Evolutionary conservation across 495 filamentous ascomycete species (phyloP).

Genomic region (Hyaloscypha finlandica): DNA sequence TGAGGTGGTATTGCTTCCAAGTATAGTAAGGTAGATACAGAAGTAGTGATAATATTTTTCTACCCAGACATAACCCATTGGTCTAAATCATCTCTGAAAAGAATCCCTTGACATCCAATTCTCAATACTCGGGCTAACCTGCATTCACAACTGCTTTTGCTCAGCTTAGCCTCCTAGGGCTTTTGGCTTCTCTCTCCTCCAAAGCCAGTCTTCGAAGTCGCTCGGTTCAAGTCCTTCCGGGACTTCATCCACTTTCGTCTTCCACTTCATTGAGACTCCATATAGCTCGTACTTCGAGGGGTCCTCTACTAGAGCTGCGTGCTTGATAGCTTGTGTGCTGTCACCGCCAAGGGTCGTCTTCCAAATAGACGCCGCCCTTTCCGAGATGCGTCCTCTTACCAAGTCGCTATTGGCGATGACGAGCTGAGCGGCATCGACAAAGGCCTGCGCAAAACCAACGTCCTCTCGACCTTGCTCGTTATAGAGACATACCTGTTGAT

Average conservation of each 20-base stretch:
- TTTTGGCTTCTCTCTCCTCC: conserved; percentile 32
- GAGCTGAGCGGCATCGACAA: conserved; percentile 38
- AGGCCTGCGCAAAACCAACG: conserved; percentile 24
- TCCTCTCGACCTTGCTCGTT: conserved; percentile 29
- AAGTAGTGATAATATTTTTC: no score
- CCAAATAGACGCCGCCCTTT: conserved; percentile 32
- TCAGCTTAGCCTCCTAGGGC: not conserved
- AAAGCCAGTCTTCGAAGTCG: conserved; percentile 37
- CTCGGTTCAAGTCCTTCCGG: conserved; percentile 31
- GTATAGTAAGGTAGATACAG: no score
- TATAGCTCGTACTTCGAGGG: conserved; percentile 28
- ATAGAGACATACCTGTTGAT: conserved; percentile 27
- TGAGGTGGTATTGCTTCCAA: no score
- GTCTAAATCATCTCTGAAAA: no score
- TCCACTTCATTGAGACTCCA: conserved; percentile 33
- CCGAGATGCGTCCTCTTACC: conserved; percentile 39
- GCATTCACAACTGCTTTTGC: no score
- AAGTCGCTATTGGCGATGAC: conserved; percentile 38
- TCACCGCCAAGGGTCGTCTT: conserved; percentile 24
- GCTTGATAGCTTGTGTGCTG: conserved; percentile 16
- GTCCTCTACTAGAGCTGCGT: conserved; percentile 12
- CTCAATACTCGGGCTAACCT: no score
- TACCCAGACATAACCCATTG: no score
- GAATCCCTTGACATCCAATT: no score
- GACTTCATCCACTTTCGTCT: conserved; percentile 30